Evolutionary conservation across 2,329 filamentous ascomycete species (phyloP).

Genomic region (Mollisia scopiformis): DNA sequence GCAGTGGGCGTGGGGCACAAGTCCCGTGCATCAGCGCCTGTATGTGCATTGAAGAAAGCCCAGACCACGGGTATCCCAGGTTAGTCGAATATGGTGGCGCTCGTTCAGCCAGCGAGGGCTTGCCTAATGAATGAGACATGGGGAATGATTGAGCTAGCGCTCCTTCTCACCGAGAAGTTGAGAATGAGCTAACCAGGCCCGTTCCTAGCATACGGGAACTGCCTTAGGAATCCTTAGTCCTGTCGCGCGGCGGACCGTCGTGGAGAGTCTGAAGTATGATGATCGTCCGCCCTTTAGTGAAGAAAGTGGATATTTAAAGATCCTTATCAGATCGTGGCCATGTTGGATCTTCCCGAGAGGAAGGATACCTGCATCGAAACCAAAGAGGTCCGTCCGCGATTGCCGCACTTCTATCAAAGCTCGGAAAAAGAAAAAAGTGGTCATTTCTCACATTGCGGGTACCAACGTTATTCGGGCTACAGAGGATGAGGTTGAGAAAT

Average conservation of each 20-base stretch:
- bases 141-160: constrained; percentile 1
- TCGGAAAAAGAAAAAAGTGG: constrained; percentile 8
- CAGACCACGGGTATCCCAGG: not conserved
- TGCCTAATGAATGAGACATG: constrained; percentile 2
- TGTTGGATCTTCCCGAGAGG: not conserved
- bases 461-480: constrained; percentile 11
- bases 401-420: constrained; percentile 11
- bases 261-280: not conserved
- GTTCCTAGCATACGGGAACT: not conserved
- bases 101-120: not conserved
- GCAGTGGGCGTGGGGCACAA: not conserved
- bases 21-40: not conserved
- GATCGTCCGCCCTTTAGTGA: not conserved
- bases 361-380: constrained; percentile 5
- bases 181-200: not conserved
- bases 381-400: constrained; percentile 2
- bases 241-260: not conserved
- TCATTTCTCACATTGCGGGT: constrained; percentile 19
- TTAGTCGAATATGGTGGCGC: not conserved
- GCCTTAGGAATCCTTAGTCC: not conserved
- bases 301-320: not conserved
- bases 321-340: constrained; percentile 3
- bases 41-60: not conserved
- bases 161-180: not conserved
- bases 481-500: constrained; percentile 1